These are phyloP conservation scores for Aspergillus indologenus DNA, from an alignment of 495 filamentous ascomycete species.

Conservation along the genomic window DNA sequence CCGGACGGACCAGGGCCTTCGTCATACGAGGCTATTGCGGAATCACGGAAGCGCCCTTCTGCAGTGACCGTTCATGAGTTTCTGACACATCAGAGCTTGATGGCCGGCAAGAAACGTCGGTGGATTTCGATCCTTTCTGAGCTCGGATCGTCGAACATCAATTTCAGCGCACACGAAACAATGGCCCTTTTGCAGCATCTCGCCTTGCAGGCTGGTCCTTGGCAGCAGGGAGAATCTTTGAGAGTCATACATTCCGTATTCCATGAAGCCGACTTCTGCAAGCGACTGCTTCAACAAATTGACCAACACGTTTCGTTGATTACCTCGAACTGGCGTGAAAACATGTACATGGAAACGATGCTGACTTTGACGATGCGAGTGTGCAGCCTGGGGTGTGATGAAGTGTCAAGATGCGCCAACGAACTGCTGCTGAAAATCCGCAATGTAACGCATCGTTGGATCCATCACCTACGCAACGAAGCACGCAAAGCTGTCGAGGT, in stretches of 20 bases:
- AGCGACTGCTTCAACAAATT: constrained; percentile 26
- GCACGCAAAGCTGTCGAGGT: constrained; percentile 37
- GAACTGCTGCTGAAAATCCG: constrained; percentile 23
- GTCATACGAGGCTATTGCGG: constrained; percentile 41
- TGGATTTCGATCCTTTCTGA: constrained; percentile 53
- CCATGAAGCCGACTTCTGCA: constrained; percentile 26
- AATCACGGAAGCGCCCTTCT: constrained; percentile 38
- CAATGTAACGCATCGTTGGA: constrained; percentile 40
- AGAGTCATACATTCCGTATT: constrained; percentile 29
- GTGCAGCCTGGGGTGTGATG: constrained; percentile 25
- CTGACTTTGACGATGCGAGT: constrained; percentile 36
- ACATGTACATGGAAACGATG: constrained; percentile 37
- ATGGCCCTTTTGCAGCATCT: constrained; percentile 45
- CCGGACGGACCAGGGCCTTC: constrained; percentile 21
- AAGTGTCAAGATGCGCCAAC: constrained; percentile 3
- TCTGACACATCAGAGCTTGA: constrained; percentile 42
- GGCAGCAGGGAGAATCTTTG: constrained; percentile 4
- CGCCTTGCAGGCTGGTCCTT: constrained; percentile 45
- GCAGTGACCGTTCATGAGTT: constrained; percentile 50
- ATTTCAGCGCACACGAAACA: constrained; percentile 45
- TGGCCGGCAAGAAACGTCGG: constrained; percentile 41
- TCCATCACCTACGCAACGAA: constrained; percentile 41
- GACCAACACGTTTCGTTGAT: constrained; percentile 30
- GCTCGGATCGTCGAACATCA: constrained; percentile 44
- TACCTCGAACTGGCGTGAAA: constrained; percentile 49